phyloP scores from a whole-genome alignment of 345 rosid species.

The Crucihimalaya himalaica region DNA sequence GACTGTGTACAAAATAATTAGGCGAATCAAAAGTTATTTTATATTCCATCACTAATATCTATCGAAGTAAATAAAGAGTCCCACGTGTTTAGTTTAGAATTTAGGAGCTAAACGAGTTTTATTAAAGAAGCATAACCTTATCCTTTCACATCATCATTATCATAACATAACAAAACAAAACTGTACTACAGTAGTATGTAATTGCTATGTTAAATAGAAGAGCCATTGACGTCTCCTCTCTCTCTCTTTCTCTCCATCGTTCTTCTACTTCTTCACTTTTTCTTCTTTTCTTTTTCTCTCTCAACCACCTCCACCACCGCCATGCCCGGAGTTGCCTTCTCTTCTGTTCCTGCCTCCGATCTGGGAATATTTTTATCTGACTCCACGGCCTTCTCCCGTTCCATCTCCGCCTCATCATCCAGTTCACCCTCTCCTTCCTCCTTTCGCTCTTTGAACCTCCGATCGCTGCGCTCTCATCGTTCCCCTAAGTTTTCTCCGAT shows the following conservation, averaged over 20 bases:
- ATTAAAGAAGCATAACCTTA: constrained; percentile 19
- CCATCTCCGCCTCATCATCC: constrained; percentile 17
- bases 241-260: constrained; percentile 23
- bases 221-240: background rate
- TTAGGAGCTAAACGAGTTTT: constrained; percentile 8
- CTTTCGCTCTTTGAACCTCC: constrained; percentile 29
- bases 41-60: background rate
- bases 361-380: constrained; percentile 26
- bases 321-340: constrained; percentile 52
- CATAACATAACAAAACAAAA: too few species aligned
- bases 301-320: background rate
- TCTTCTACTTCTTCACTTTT: constrained; percentile 28
- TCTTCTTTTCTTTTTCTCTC: background rate
- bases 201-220: background rate
- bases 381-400: constrained; percentile 26
- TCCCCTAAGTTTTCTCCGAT: constrained; percentile 34
- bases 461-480: constrained; percentile 29
- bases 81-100: constrained; percentile 3
- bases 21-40: background rate
- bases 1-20: background rate
- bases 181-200: too few species aligned
- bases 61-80: background rate
- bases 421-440: constrained; percentile 24
- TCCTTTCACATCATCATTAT: background rate
- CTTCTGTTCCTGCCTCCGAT: constrained; percentile 36